phyloP scores from a whole-genome alignment of 225 moss, liverwort and hornwort genomes.

The Anthoceros angustus region DNA sequence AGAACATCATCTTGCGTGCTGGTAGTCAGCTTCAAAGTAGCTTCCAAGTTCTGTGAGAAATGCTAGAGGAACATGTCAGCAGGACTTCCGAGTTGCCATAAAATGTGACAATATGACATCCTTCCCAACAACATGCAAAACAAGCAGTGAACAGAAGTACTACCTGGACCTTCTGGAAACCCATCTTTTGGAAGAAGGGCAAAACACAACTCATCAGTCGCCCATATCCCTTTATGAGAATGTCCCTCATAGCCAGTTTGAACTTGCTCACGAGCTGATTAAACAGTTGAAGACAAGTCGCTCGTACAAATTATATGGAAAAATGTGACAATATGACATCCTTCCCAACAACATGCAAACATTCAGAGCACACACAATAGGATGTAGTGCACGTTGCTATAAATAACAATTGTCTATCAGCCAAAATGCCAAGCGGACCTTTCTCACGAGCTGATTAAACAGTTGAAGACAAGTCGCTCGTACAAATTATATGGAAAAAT shows the following conservation, averaged over 20 bases:
- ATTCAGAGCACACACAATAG: neutral
- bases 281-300: slow-evolving; percentile 70
- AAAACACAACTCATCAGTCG: slow-evolving; percentile 52
- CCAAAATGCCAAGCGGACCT: slow-evolving; percentile 25
- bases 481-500: slow-evolving; percentile 62
- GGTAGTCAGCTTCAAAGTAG: slow-evolving; percentile 41
- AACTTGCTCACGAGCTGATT: slow-evolving; percentile 97
- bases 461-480: slow-evolving; percentile 78
- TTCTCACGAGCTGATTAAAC: slow-evolving; percentile 91
- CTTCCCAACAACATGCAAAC: too few relatives aligned
- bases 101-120: slow-evolving; percentile 1
- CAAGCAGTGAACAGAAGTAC: slow-evolving; percentile 2
- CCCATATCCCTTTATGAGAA: slow-evolving; percentile 69
- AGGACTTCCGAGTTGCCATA: neutral
- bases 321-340: slow-evolving; percentile 40
- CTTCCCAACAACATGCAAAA: neutral
- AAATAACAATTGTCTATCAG: neutral
- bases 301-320: slow-evolving; percentile 73
- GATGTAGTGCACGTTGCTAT: neutral
- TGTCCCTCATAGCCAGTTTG: slow-evolving; percentile 60
- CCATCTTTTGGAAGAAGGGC: slow-evolving; percentile 75
- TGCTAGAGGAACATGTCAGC: neutral
- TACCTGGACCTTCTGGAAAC: slow-evolving; percentile 85
- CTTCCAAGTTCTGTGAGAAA: slow-evolving; percentile 54
- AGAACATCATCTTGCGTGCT: slow-evolving; percentile 27